These are phyloP conservation scores for Hypoxylon sp. DNA, from an alignment of 2,329 filamentous ascomycete genomes.

Conservation along the genomic window DNA sequence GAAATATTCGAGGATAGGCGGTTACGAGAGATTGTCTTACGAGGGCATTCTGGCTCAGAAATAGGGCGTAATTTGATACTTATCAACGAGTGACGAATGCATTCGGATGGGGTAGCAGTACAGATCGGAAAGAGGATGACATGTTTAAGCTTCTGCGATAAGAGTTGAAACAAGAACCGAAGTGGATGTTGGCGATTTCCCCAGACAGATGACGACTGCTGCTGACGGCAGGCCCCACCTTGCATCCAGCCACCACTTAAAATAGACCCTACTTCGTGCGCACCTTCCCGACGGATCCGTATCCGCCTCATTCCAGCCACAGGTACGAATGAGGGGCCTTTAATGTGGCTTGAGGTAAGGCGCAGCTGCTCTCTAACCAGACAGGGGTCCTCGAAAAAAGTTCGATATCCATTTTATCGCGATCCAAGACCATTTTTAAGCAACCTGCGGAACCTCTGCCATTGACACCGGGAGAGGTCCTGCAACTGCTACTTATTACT, in stretches of 20 bases:
- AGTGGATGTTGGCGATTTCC: constrained; percentile 22
- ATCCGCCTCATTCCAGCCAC: constrained; percentile 15
- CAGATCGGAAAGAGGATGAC: constrained; percentile 39
- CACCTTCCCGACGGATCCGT: constrained; percentile 18
- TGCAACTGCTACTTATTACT: constrained; percentile 41
- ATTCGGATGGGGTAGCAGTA: constrained; percentile 35
- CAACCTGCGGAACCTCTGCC: constrained; percentile 30
- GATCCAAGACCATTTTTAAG: constrained; percentile 30
- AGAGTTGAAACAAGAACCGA: constrained; percentile 36
- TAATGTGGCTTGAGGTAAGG: constrained; percentile 25
- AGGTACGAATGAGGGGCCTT: background rate
- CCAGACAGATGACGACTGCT: constrained; percentile 43
- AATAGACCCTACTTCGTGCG: constrained; percentile 1
- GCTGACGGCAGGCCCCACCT: constrained; percentile 22
- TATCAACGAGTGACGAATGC: constrained; percentile 41
- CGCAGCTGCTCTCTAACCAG: constrained; percentile 11
- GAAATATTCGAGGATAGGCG: constrained; percentile 23
- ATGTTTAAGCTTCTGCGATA: constrained; percentile 25
- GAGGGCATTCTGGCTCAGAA: constrained; percentile 35
- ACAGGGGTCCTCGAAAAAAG: constrained; percentile 47
- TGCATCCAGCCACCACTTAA: constrained; percentile 21
- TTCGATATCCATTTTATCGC: constrained; percentile 40
- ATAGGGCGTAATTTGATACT: constrained; percentile 28
- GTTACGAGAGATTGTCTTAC: constrained; percentile 23
- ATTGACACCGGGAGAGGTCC: constrained; percentile 40